A percentile compares a stretch with the other conserved stretches of the same genome.
Conservation (phyloP, 768 basidiomycete genomes). For the Tricholomella constricta region DNA sequence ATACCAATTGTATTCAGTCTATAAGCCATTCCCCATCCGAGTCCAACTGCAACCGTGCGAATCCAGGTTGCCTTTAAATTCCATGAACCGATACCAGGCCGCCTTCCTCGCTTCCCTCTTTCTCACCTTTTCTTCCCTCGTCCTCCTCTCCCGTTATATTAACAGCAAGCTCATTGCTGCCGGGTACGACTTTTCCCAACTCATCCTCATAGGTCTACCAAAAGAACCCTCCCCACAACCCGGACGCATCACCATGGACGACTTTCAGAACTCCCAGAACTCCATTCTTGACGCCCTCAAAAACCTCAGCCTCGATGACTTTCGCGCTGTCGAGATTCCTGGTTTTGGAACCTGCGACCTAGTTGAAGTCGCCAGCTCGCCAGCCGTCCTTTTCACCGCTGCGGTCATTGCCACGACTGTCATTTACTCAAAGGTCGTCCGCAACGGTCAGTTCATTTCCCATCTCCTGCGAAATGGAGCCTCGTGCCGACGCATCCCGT, state of each 20-base stretch:
- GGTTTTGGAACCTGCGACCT: constrained; percentile 38
- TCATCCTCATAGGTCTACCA: constrained; percentile 66
- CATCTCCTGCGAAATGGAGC: constrained; percentile 8
- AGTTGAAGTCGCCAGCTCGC: constrained; percentile 38
- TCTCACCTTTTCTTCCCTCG: constrained; percentile 48
- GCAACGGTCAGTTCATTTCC: constrained; percentile 35
- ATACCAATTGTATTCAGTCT: too few relatives aligned
- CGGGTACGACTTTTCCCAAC: constrained; percentile 57
- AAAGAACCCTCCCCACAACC: constrained; percentile 19
- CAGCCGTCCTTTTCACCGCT: constrained; percentile 54
- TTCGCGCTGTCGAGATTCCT: constrained; percentile 38
- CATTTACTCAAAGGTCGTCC: constrained; percentile 56
- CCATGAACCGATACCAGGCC: constrained; percentile 59
- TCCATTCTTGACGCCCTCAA: constrained; percentile 18
- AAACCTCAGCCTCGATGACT: constrained; percentile 26
- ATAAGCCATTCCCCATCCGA: too few relatives aligned
- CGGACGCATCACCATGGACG: constrained; percentile 16
- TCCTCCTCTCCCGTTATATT: constrained; percentile 44
- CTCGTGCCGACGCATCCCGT: constrained; percentile 13
- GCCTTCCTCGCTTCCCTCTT: constrained; percentile 58
- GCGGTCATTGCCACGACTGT: constrained; percentile 50
- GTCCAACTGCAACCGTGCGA: too few relatives aligned
- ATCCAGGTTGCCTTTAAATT: neutral
- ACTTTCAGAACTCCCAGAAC: constrained; percentile 21
- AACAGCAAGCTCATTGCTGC: constrained; percentile 46